Base-by-base conservation (phyloP, 176 grass and related monocot species). In the Tuctoria greenei region DNA sequence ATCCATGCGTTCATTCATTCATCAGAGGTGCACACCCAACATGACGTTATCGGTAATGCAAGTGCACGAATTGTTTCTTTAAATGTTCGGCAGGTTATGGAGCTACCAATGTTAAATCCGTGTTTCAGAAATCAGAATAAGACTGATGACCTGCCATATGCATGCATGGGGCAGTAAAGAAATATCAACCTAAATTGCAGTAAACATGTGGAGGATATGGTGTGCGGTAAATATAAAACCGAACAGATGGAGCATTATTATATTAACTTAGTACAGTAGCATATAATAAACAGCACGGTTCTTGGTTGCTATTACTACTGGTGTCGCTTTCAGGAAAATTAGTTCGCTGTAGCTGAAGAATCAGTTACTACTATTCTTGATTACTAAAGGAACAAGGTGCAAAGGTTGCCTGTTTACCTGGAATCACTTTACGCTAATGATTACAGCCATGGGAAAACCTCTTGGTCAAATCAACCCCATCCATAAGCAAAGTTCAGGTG, bases 1-100 rank as follows among this genome's bases (percentile, higher is more conserved):
- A 50, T 82, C 73, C 41, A 39, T 79, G 3, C 31, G 31, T 2
- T 39, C 46, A 21, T 77, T 40, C 40, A 59, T 51, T 26, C 37
- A 82, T 62, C 73, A 67, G 20, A 13, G 43, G 64, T 63, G 61
- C 16, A 14, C 61, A 23, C 61, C 74, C 80, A 79, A 69, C 73
- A 55, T 52, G 61, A 61, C 34, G 27, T 6, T 88, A 69, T 83
- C 69, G 80, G 63, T 77, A 37, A 24, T 24, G 15, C 64, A 56
- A 45, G 4, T 46, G 1, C 20, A 84, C 62, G 52, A 17, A 45
- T 24, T 34, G 18, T 31, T 58, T 58, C 55, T 58, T 58, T 58
- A 64, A 50, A 23, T 57, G 21, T 66, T 74, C 8, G 26, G 50
- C 42, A 58, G n/a, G 35, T 16, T 37, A 26, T 68, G 25, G 10